These are phyloP conservation scores for Dichomitus squalens DNA, from an alignment of 1,284 basidiomycete genomes.

Conservation along the genomic window DNA sequence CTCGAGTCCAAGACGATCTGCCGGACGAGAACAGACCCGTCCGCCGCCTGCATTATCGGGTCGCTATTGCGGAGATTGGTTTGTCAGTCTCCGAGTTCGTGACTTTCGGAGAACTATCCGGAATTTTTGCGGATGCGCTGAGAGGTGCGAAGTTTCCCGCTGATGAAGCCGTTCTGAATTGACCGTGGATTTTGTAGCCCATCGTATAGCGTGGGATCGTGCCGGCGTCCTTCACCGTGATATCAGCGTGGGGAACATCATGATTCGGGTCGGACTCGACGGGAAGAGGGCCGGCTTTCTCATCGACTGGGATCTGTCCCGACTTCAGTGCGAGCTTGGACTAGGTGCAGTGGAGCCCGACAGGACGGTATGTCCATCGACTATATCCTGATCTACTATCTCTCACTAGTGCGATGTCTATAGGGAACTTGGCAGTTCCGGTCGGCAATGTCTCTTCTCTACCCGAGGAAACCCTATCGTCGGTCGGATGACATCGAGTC, in stretches of 20 bases:
- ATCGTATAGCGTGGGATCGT: neutral
- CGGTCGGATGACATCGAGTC: constrained; percentile 20
- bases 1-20: no score
- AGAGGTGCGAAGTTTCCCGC: neutral
- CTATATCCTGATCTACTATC: no score
- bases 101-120: neutral
- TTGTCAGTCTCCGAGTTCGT: neutral
- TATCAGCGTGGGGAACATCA: constrained; percentile 13
- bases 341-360: neutral
- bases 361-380: constrained; percentile 4
- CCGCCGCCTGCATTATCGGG: neutral
- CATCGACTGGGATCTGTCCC: constrained; percentile 14
- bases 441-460: constrained; percentile 4
- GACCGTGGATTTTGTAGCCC: neutral
- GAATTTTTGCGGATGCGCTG: neutral
- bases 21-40: no score
- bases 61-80: constrained; percentile 2
- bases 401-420: no score
- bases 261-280: neutral
- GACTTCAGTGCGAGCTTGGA: neutral
- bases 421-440: constrained; percentile 21
- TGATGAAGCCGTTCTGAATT: neutral
- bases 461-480: constrained; percentile 7
- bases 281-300: neutral
- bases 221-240: constrained; percentile 10